Conservation (phyloP, 208 protist genomes). For the Acanthamoeba lenticulata region DNA sequence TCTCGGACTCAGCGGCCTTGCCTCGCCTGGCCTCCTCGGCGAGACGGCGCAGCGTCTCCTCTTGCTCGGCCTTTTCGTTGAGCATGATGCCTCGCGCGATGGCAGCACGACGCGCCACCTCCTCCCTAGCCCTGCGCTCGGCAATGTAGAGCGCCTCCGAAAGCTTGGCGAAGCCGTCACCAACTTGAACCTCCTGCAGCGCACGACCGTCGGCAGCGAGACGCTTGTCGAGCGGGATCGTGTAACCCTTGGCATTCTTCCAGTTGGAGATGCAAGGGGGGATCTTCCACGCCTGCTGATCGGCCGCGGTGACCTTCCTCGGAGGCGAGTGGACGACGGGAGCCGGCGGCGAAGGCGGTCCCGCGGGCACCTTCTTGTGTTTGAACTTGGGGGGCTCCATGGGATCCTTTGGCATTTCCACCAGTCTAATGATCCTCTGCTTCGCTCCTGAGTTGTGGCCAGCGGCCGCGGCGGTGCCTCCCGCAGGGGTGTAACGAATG, state of each 20-base stretch:
- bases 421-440: slow-evolving; percentile 87
- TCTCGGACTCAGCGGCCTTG: neutral
- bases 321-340: slow-evolving; percentile 88
- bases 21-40: slow-evolving; percentile 81
- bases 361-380: slow-evolving; percentile 86
- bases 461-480: slow-evolving; percentile 23
- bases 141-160: slow-evolving; percentile 91
- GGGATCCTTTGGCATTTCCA: slow-evolving; percentile 88
- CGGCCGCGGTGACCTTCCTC: slow-evolving; percentile 80
- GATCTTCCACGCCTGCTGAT: slow-evolving; percentile 92
- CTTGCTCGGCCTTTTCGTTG: slow-evolving; percentile 89
- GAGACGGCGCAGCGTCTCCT: slow-evolving; percentile 84
- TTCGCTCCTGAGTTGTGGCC: slow-evolving; percentile 71
- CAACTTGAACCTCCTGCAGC: slow-evolving; percentile 86
- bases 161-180: slow-evolving; percentile 92
- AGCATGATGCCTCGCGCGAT: slow-evolving; percentile 81
- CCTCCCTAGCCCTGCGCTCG: slow-evolving; percentile 88
- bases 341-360: slow-evolving; percentile 84
- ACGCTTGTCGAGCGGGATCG: slow-evolving; percentile 94
- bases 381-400: slow-evolving; percentile 93
- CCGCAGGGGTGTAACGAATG: slow-evolving; percentile 84
- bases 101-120: slow-evolving; percentile 82
- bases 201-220: slow-evolving; percentile 91
- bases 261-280: slow-evolving; percentile 95
- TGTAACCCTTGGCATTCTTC: slow-evolving; percentile 95